These are phyloP conservation scores for Lagenaria siceraria DNA, from an alignment of 306 rosid genomes.

Conservation along the genomic window DNA sequence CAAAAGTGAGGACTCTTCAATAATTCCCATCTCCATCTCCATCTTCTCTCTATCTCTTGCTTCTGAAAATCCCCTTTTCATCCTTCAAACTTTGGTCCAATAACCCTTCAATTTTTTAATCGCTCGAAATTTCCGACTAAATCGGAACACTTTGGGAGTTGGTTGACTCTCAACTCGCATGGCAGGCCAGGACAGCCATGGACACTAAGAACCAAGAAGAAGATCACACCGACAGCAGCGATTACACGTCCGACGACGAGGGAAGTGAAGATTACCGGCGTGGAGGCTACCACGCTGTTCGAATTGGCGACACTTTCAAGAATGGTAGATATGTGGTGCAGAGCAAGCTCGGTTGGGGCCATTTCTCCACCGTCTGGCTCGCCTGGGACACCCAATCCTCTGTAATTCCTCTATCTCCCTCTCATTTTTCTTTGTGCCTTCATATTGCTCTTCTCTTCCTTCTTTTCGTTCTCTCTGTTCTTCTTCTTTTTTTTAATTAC, in stretches of 20 bases:
- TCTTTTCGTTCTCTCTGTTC: background rate
- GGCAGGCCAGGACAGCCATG: conserved; percentile 26
- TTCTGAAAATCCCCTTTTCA: background rate
- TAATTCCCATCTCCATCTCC: background rate
- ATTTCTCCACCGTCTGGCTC: conserved; percentile 36
- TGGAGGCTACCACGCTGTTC: conserved; percentile 32
- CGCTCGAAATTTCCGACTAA: background rate
- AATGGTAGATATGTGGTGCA: conserved; percentile 31
- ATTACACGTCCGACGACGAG: conserved; percentile 26
- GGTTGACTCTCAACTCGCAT: background rate
- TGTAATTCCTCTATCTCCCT: conserved; percentile 21
- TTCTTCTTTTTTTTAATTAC: background rate
- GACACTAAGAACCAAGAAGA: conserved; percentile 38
- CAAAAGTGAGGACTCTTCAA: background rate
- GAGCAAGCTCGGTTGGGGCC: conserved; percentile 37
- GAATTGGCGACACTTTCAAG: conserved; percentile 26
- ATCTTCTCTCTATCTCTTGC: background rate
- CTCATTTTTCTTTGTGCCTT: background rate
- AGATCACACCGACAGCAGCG: conserved; percentile 55
- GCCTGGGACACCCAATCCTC: conserved; percentile 35
- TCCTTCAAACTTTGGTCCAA: background rate
- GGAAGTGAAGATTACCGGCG: conserved; percentile 28
- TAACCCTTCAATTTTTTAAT: background rate
- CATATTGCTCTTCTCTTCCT: background rate
- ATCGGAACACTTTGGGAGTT: background rate